Base-by-base conservation (phyloP, 2,329 filamentous ascomycete genomes). In the Fonsecaea pedrosoi region DNA sequence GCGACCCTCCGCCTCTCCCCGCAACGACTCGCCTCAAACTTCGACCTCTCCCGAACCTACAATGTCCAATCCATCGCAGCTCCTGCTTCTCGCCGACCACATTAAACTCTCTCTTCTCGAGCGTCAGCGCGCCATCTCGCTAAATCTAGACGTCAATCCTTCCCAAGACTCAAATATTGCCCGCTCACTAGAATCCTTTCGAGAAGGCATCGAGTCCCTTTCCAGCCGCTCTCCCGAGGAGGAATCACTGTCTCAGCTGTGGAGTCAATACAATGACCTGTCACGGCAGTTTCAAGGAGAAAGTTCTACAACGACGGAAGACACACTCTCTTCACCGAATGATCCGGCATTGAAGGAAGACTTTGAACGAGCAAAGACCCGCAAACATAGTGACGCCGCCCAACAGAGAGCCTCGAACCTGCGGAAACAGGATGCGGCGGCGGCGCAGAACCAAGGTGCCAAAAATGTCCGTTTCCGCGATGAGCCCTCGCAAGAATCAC, bases 71-170 rank as follows among this genome's bases (percentile, higher is more conserved):
- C 83, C 87, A 58, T 84, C 85, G 13, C 94, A 97, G 79, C 89
- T 98, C 72, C 92, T 94, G 78, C 90, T 98, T 62, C 88, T 98
- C 65, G 92, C 94, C 75, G 95, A 99, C 81, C 94, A 98, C 80
- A 92, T 98, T 84, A 97, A 98, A 81, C 87, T 98, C 69, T 97
- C 94, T 13, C 86, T 99, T 15, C 88, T 98, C 32, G 95, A 98
- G 82, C 89, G 94, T 66, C 90, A 96, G 81, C 89, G 94, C 66
- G 92, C 94, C 57, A 88, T 92, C 74, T 91, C 89, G 13, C 85
- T 97, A 54, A 89, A 92, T 72, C 86, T 97, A 64, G 87, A 92
- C 66, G 87, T 87, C 59, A 90, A 90, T 76, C 67, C 69, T 7
- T 88, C 89, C 21, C 92, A 97, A 79, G 93, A 97, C 81, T 90